A percentile compares a stretch with the other conserved stretches of the same genome.
Evolutionary conservation across 2,329 filamentous ascomycete species (phyloP).

Genomic region (Ophiosphaerella narmari): DNA sequence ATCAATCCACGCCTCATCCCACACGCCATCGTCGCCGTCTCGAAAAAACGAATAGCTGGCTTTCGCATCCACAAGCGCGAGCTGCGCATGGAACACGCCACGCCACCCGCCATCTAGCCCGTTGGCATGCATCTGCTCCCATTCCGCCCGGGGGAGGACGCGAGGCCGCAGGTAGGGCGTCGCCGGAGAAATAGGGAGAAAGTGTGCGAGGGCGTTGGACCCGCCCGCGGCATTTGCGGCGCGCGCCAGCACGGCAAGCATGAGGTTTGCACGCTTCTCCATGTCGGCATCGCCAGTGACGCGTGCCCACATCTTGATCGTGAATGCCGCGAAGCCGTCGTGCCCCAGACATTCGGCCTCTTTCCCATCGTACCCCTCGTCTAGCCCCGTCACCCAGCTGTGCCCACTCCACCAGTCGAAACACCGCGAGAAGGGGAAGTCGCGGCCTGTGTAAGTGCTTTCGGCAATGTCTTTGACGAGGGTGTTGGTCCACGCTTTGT

Average conservation of each 20-base stretch:
- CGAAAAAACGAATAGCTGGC: slow-evolving; percentile 77
- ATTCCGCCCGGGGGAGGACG: slow-evolving; percentile 43
- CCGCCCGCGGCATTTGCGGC: slow-evolving; percentile 60
- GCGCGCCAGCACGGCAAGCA: slow-evolving; percentile 77
- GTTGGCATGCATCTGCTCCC: slow-evolving; percentile 70
- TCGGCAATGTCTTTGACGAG: slow-evolving; percentile 86
- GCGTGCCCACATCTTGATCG: slow-evolving; percentile 91
- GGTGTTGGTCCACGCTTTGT: slow-evolving; percentile 80
- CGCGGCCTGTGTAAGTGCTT: slow-evolving; percentile 65
- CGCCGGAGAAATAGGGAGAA: too few species aligned
- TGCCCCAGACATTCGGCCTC: slow-evolving; percentile 89
- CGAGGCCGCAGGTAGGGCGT: too few species aligned
- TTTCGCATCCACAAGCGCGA: slow-evolving; percentile 74
- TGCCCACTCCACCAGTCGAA: slow-evolving; percentile 98
- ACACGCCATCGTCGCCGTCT: slow-evolving; percentile 60
- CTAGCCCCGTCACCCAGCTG: slow-evolving; percentile 86
- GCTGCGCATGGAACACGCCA: slow-evolving; percentile 81
- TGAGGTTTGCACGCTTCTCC: slow-evolving; percentile 77
- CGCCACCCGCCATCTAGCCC: slow-evolving; percentile 73
- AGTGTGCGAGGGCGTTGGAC: too few species aligned
- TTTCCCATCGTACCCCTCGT: slow-evolving; percentile 73
- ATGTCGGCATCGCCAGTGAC: slow-evolving; percentile 76
- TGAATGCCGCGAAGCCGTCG: slow-evolving; percentile 85
- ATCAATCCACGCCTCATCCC: slow-evolving; percentile 70
- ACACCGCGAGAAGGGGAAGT: slow-evolving; percentile 77